A percentile compares a stretch with the other conserved stretches of the same genome.
phyloP scores from a whole-genome alignment of 164 flowering plant genomes.

The Hamamelis virginiana region DNA sequence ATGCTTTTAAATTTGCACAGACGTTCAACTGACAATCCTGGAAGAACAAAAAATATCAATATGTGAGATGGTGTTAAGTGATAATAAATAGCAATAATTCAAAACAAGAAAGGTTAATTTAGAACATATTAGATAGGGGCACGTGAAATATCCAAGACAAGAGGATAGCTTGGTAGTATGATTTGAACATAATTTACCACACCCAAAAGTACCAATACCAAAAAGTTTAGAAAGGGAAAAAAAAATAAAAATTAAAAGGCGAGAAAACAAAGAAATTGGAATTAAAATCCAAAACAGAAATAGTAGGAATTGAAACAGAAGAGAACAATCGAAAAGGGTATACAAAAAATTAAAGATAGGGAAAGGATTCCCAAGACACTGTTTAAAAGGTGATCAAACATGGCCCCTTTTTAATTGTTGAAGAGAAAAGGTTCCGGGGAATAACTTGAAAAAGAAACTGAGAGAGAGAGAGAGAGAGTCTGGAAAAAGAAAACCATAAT shows the following conservation, averaged over 20 bases:
- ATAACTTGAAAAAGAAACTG: not conserved
- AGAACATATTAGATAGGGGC: not conserved
- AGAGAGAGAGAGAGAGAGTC: too few species aligned
- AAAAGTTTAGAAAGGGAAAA: too few species aligned
- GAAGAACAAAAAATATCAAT: not conserved
- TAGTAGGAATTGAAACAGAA: too few species aligned
- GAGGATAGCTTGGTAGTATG: too few species aligned
- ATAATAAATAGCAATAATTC: not conserved
- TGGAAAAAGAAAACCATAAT: too few species aligned
- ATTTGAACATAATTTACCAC: too few species aligned
- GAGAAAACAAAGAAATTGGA: not conserved
- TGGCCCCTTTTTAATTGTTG: not conserved
- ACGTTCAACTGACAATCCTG: slow-evolving; percentile 2
- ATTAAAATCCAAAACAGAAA: too few species aligned
- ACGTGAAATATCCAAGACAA: not conserved
- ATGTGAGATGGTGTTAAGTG: not conserved
- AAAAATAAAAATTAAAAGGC: not conserved
- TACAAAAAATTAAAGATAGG: too few species aligned
- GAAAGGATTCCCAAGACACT: not conserved
- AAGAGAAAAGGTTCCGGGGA: not conserved
- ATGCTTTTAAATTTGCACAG: not conserved
- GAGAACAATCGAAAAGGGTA: too few species aligned
- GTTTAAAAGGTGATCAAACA: too few species aligned
- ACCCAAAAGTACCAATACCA: too few species aligned
- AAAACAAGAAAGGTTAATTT: not conserved